phyloP scores from a whole-genome alignment of 257 asterid genomes.

The Euphrasia confusa region DNA sequence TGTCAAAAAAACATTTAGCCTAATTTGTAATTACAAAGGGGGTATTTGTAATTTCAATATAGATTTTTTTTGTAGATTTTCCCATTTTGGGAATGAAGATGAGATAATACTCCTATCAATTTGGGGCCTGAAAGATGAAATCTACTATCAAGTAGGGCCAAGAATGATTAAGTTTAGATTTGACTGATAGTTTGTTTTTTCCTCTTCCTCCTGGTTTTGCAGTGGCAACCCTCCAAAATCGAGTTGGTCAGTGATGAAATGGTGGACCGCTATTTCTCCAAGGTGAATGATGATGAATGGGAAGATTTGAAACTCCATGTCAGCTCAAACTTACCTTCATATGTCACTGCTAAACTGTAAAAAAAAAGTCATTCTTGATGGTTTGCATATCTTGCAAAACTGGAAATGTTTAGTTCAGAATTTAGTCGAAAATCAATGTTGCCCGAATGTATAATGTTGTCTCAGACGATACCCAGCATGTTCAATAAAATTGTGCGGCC shows the following conservation, averaged over 20 bases:
- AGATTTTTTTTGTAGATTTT: not conserved
- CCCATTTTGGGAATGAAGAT: no score
- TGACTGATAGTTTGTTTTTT: not conserved
- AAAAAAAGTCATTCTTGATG: not conserved
- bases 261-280: conserved; percentile 53
- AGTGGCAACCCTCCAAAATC: conserved; percentile 62
- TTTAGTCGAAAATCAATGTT: not conserved
- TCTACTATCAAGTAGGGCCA: no score
- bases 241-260: conserved; percentile 46
- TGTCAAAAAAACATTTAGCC: not conserved
- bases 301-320: conserved; percentile 51
- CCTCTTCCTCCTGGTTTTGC: conserved; percentile 18
- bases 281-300: conserved; percentile 42
- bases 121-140: no score
- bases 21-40: not conserved
- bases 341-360: conserved; percentile 62
- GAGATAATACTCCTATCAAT: no score
- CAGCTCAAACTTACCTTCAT: conserved; percentile 35
- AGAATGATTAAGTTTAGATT: no score
- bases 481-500: not conserved
- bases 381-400: not conserved
- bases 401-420: not conserved
- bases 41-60: not conserved
- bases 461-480: not conserved
- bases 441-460: not conserved